These are phyloP conservation scores for Nymphaea thermarum DNA, from an alignment of 164 flowering plant genomes.

Conservation along the genomic window DNA sequence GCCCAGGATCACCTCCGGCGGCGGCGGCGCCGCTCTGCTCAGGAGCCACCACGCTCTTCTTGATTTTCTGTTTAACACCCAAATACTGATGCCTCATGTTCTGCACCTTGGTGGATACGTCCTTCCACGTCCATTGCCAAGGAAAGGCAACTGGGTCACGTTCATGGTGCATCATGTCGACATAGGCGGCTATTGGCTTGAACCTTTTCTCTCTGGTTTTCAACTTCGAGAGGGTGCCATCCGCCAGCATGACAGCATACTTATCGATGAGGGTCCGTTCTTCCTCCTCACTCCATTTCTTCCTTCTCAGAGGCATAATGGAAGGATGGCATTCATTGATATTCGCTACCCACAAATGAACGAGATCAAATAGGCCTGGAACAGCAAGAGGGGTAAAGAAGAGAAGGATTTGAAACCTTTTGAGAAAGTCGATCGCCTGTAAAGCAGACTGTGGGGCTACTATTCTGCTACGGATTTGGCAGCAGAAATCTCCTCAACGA, in stretches of 20 bases:
- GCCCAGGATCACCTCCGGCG: slow-evolving; percentile 3
- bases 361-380: background rate
- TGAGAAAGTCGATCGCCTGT: background rate
- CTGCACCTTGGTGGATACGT: slow-evolving; percentile 86
- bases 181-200: slow-evolving; percentile 59
- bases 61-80: slow-evolving; percentile 86
- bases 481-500: background rate
- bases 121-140: slow-evolving; percentile 95
- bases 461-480: background rate
- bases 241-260: slow-evolving; percentile 59
- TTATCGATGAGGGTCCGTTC: slow-evolving; percentile 77
- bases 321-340: background rate
- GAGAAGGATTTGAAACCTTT: background rate
- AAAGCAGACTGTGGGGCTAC: background rate
- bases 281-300: slow-evolving; percentile 94
- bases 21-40: slow-evolving; percentile 4
- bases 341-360: background rate
- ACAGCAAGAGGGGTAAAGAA: background rate
- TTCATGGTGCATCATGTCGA: slow-evolving; percentile 57
- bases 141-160: slow-evolving; percentile 58
- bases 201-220: slow-evolving; percentile 79
- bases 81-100: slow-evolving; percentile 93
- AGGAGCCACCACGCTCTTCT: slow-evolving; percentile 19
- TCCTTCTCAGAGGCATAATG: slow-evolving; percentile 60
- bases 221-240: slow-evolving; percentile 63